These are phyloP conservation scores for Diaporthe longicolla DNA, from an alignment of 2,329 filamentous ascomycete species.

Conservation along the genomic window DNA sequence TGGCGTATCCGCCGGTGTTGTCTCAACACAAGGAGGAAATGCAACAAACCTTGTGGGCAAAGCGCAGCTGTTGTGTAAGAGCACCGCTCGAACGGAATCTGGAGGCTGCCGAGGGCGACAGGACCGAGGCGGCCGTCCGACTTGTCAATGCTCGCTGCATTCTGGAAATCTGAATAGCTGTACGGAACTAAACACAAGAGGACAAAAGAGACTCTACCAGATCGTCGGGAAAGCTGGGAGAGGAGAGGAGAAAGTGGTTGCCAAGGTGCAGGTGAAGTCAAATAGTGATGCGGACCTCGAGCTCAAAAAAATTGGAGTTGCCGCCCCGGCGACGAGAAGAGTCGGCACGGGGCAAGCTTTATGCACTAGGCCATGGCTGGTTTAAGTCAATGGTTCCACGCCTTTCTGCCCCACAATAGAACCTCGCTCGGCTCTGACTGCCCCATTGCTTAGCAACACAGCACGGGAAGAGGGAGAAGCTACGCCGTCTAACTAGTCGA, in stretches of 20 bases:
- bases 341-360: slow-evolving; percentile 34
- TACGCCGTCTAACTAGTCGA: background rate
- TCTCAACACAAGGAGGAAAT: slow-evolving; percentile 8
- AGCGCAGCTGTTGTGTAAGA: slow-evolving; percentile 90
- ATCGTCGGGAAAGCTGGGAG: slow-evolving; percentile 34
- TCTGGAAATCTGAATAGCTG: slow-evolving; percentile 58
- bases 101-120: slow-evolving; percentile 75
- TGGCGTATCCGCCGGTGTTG: background rate
- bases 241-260: slow-evolving; percentile 13
- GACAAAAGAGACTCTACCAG: slow-evolving; percentile 48
- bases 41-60: slow-evolving; percentile 90
- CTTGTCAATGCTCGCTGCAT: slow-evolving; percentile 98
- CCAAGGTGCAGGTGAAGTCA: slow-evolving; percentile 28
- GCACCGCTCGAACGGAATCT: slow-evolving; percentile 75
- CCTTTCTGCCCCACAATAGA: slow-evolving; percentile 34
- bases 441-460: background rate
- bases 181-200: slow-evolving; percentile 46
- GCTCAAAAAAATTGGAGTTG: slow-evolving; percentile 44
- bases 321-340: slow-evolving; percentile 42
- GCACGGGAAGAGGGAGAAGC: background rate
- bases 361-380: slow-evolving; percentile 33
- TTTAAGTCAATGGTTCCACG: slow-evolving; percentile 35
- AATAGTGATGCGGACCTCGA: slow-evolving; percentile 33
- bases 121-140: slow-evolving; percentile 82
- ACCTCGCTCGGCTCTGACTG: slow-evolving; percentile 7